Conservation (phyloP, 2,329 filamentous ascomycete species). For the Aspergillus tanneri region DNA sequence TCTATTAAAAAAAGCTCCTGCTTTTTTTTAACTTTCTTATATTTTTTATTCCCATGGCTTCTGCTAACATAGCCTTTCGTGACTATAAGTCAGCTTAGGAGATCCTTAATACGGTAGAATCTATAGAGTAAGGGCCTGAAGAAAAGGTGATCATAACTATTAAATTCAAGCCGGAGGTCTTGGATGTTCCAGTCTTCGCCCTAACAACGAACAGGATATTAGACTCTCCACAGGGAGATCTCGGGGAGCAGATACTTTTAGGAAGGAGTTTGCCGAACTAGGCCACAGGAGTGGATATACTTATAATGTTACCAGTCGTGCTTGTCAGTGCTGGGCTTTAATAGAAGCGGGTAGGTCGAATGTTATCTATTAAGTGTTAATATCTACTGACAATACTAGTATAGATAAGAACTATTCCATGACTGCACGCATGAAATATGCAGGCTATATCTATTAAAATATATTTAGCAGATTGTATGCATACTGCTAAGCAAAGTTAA, state of each 20-base stretch:
- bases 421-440: conserved; percentile 11
- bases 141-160: conserved; percentile 15
- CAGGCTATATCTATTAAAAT: conserved; percentile 2
- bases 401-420: conserved; percentile 11
- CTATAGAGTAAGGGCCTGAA: conserved; percentile 2
- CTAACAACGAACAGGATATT: conserved; percentile 11
- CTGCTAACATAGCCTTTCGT: conserved; percentile 14
- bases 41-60: conserved; percentile 18
- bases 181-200: conserved; percentile 12
- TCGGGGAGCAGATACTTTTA: conserved; percentile 14
- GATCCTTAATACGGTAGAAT: conserved; percentile 13
- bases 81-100: conserved; percentile 14
- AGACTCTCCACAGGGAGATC: conserved; percentile 6
- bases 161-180: conserved; percentile 10
- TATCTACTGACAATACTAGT: background rate
- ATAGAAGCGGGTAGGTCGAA: conserved; percentile 14
- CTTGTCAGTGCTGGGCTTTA: conserved; percentile 15
- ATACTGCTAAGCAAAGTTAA: conserved; percentile 16
- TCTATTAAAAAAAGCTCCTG: conserved; percentile 14
- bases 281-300: conserved; percentile 14
- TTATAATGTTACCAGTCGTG: conserved; percentile 13
- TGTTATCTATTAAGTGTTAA: background rate
- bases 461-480: conserved; percentile 11
- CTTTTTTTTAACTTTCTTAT: conserved; percentile 19
- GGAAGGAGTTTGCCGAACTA: conserved; percentile 15